Percentiles rank a stretch among this genome's conserved stretches.
Evolutionary conservation across 768 basidiomycete genomes (phyloP).

Genomic region (Myochromella boudieri): DNA sequence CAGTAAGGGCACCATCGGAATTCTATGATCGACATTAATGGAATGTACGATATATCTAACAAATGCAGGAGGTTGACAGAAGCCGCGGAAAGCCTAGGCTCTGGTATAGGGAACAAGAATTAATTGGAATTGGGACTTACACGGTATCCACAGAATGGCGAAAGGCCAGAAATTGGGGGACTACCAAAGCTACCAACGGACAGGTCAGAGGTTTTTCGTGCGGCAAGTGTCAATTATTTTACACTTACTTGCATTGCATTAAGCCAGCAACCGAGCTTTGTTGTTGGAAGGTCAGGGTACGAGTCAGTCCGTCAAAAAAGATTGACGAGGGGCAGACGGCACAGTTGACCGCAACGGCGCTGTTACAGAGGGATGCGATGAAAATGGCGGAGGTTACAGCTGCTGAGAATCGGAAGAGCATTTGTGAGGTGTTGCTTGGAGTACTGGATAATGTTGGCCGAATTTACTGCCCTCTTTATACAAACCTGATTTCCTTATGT

Average conservation of each 20-base stretch:
- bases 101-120: not conserved
- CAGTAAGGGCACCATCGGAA: constrained; percentile 3
- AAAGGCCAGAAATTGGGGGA: constrained; percentile 8
- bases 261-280: not conserved
- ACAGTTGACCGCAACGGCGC: constrained; percentile 4
- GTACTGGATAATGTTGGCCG: not conserved
- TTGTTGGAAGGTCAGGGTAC: constrained; percentile 2
- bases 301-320: constrained; percentile 9
- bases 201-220: not conserved
- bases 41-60: too few species aligned
- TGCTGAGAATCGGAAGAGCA: constrained; percentile 7
- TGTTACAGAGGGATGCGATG: constrained; percentile 1
- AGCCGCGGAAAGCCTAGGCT: not conserved
- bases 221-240: not conserved
- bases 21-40: too few species aligned
- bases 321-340: constrained; percentile 13
- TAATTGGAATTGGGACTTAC: not conserved
- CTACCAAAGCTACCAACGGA: not conserved
- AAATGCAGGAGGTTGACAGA: too few species aligned
- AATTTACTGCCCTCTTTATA: not conserved
- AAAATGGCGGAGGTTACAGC: not conserved
- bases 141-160: not conserved
- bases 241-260: constrained; percentile 14
- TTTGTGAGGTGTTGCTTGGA: not conserved
- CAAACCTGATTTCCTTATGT: too few species aligned